Percentiles rank a stretch among this genome's conserved stretches.
Evolutionary conservation across 805 yeast species (phyloP).

Genomic region (Saturnispora silvae): DNA sequence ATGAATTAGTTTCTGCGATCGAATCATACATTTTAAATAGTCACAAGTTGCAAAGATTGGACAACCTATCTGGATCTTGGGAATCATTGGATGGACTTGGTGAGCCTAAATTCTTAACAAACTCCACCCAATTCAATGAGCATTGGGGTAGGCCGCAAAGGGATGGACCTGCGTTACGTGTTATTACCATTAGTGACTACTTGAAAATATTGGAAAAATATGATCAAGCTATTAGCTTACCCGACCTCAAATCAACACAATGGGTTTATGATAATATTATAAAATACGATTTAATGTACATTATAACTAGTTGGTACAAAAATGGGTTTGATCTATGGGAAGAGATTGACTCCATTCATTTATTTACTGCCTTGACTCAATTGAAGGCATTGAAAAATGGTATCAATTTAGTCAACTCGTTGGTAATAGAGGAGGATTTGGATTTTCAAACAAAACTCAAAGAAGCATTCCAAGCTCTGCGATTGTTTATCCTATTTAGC

Average conservation of each 20-base stretch:
- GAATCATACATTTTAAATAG: slow-evolving; percentile 57
- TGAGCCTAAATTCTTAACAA: slow-evolving; percentile 76
- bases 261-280: slow-evolving; percentile 41
- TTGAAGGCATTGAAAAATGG: slow-evolving; percentile 59
- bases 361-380: slow-evolving; percentile 71
- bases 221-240: slow-evolving; percentile 17
- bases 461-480: slow-evolving; percentile 26
- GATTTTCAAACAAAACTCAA: slow-evolving; percentile 25
- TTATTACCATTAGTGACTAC: slow-evolving; percentile 51
- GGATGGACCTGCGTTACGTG: slow-evolving; percentile 87
- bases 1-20: slow-evolving; percentile 23
- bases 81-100: slow-evolving; percentile 54
- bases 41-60: slow-evolving; percentile 48
- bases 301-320: slow-evolving; percentile 48
- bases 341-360: slow-evolving; percentile 65
- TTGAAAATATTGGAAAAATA: slow-evolving; percentile 32
- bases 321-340: slow-evolving; percentile 91
- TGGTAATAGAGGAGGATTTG: slow-evolving; percentile 18
- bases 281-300: slow-evolving; percentile 61
- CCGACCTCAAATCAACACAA: slow-evolving; percentile 24
- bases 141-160: slow-evolving; percentile 94
- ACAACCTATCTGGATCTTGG: slow-evolving; percentile 61
- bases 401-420: slow-evolving; percentile 25
- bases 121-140: slow-evolving; percentile 50
- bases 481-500: slow-evolving; percentile 29